Evolutionary conservation across 2,329 filamentous ascomycete genomes (phyloP), one percentile per base, ranked within the genome.

Genomic region (Fusarium agapanthi): DNA sequence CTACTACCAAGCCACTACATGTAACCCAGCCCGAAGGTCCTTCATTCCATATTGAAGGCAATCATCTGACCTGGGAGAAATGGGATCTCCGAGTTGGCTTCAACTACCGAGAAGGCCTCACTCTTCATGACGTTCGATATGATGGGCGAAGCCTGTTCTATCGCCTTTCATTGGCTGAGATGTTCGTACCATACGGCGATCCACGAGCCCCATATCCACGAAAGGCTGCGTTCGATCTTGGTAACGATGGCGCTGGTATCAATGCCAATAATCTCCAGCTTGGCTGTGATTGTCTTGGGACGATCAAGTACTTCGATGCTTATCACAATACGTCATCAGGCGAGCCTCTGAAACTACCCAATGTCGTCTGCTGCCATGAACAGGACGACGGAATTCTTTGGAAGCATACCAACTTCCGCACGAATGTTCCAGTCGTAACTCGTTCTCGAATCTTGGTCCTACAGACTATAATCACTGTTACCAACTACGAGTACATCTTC

Each of bases 141-240:
- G 90, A 91, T 71, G 88, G 87, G 9, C 86, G 90, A 35, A 89
- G 86, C 56, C 81, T 93, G 20, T 87, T 93, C 76, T 90, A 93
- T 78, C 86, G 91, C 1, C 79, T 93, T 28, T 88, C 87, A 16
- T 82, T 93, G 35, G 87, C 86, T 51, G 91, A 93, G 77, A 93
- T 93, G 91, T 86, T 87, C 12, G 89, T 91, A 0, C 89, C 89
- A 0, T 93, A 92, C 63, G 89, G 84, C 1, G 90, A 77, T n/a
- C 73, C 75, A 4, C 65, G 75, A 6, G 81, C 84, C 6, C 90
- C 90, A 0, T 92, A 72, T 75, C 88, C 89, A 18, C 85, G 90
- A 35, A 93, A 93, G 76, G 87, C 88, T 15, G 91, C 91, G 0
- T 93, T 93, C 67, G 91, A 93, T 71, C 87, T 93, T 55, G 91